These are phyloP conservation scores for Syncephalis plumigaleata DNA, from an alignment of 371 early-diverging fungal genomes.

Conservation along the genomic window DNA sequence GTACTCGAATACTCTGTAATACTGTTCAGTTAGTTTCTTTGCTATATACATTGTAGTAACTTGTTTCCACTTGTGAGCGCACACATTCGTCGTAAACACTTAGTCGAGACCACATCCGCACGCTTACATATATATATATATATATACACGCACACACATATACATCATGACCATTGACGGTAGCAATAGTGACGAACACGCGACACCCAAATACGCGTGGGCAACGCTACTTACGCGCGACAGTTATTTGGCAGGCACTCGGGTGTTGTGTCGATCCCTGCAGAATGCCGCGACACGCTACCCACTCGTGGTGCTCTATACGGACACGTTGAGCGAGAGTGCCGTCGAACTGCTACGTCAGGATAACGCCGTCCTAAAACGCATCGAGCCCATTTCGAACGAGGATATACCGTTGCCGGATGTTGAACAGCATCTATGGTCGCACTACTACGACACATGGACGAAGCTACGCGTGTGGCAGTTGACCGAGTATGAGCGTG, in stretches of 20 bases:
- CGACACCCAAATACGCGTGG: constrained; percentile 3
- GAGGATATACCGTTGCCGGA: background rate
- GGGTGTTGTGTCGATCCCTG: constrained; percentile 6
- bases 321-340: constrained; percentile 1
- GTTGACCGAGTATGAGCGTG: constrained; percentile 8
- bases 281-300: constrained; percentile 5
- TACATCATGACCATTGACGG: too few species aligned
- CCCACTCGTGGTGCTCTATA: constrained; percentile 8
- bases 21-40: too few species aligned
- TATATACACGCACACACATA: too few species aligned
- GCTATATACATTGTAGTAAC: too few species aligned
- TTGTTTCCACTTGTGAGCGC: too few species aligned
- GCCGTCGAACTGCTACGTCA: background rate
- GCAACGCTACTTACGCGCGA: constrained; percentile 4
- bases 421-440: constrained; percentile 10
- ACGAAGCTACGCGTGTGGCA: constrained; percentile 11
- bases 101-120: too few species aligned
- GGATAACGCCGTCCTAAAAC: background rate
- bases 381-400: background rate
- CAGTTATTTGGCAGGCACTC: constrained; percentile 4
- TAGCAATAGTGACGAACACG: too few species aligned
- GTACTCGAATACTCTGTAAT: too few species aligned
- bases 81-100: too few species aligned
- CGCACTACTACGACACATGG: constrained; percentile 16
- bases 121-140: too few species aligned